phyloP scores from a whole-genome alignment of 2,329 filamentous ascomycete species.

The Metarhizium robertsii region DNA sequence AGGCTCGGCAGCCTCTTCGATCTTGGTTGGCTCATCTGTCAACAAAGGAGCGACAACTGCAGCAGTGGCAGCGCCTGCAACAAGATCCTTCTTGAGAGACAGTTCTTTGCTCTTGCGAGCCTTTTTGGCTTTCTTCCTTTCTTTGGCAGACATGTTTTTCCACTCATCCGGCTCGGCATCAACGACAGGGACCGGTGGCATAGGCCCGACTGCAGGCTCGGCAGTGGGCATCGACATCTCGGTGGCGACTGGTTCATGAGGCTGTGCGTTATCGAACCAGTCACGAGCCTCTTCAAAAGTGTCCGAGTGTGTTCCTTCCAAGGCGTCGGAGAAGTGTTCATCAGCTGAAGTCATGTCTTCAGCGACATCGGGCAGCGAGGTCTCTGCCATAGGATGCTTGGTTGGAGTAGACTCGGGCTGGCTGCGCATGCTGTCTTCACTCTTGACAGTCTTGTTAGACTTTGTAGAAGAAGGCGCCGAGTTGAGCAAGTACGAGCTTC shows the following conservation, averaged over 20 bases:
- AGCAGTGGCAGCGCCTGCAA: neutral
- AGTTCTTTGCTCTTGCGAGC: conserved; percentile 10
- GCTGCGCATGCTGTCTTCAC: conserved; percentile 11
- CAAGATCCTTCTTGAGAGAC: conserved; percentile 3
- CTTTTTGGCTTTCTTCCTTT: conserved; percentile 13
- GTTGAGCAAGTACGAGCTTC: conserved; percentile 32
- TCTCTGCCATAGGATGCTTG: conserved; percentile 10
- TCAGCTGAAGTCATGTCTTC: conserved; percentile 25
- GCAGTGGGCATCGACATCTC: conserved; percentile 1
- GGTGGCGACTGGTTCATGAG: conserved; percentile 1
- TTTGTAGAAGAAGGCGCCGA: conserved; percentile 27
- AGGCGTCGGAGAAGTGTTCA: conserved; percentile 26
- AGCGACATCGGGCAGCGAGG: conserved; percentile 11
- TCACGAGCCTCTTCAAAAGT: conserved; percentile 11
- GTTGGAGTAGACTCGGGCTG: conserved; percentile 17
- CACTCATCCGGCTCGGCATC: conserved; percentile 9
- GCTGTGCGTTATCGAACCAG: conserved; percentile 3
- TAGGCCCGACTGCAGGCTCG: neutral
- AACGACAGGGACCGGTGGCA: neutral
- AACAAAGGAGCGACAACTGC: conserved; percentile 1
- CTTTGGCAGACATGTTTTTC: conserved; percentile 9
- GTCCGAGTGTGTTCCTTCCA: conserved; percentile 16
- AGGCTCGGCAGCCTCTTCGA: conserved; percentile 3
- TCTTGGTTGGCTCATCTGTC: conserved; percentile 4
- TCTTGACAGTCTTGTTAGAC: conserved; percentile 16